These are phyloP conservation scores for Blastomyces percursus DNA, from an alignment of 2,329 filamentous ascomycete genomes.

Conservation along the genomic window DNA sequence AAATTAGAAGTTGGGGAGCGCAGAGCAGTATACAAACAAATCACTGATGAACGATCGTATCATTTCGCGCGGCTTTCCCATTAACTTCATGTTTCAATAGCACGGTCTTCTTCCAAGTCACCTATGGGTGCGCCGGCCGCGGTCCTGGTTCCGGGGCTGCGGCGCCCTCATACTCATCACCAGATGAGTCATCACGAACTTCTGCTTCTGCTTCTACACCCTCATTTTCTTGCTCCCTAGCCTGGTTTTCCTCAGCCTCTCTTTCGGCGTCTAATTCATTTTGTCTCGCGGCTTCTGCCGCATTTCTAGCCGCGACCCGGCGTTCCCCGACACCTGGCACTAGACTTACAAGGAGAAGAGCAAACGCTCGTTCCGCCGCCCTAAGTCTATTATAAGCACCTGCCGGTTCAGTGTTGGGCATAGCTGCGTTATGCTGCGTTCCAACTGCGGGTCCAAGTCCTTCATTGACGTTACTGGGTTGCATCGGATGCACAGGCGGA, in stretches of 20 bases:
- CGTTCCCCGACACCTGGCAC: slow-evolving; percentile 53
- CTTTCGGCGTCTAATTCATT: slow-evolving; percentile 6
- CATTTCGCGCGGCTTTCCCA: neutral
- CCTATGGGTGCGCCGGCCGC: neutral
- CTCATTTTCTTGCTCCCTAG: neutral
- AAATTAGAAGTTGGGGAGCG: neutral
- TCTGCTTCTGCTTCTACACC: neutral
- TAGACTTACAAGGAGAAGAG: slow-evolving; percentile 52
- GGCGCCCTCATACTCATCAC: neutral
- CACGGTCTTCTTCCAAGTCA: neutral
- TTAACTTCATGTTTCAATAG: neutral
- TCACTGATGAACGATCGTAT: neutral
- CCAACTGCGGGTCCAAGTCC: neutral
- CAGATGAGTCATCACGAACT: neutral
- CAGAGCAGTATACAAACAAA: neutral
- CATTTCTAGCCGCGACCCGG: slow-evolving; percentile 46
- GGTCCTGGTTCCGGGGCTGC: neutral
- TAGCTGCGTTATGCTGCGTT: neutral
- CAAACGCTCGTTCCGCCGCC: slow-evolving; percentile 41
- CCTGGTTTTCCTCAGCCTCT: slow-evolving; percentile 8
- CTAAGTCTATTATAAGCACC: slow-evolving; percentile 12
- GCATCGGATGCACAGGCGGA: neutral
- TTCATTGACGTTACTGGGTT: neutral
- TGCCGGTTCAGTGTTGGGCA: neutral
- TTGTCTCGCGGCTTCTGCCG: slow-evolving; percentile 32